Evolutionary conservation across 495 filamentous ascomycete species (phyloP).

Genomic region (Lophiostoma macrostomum): DNA sequence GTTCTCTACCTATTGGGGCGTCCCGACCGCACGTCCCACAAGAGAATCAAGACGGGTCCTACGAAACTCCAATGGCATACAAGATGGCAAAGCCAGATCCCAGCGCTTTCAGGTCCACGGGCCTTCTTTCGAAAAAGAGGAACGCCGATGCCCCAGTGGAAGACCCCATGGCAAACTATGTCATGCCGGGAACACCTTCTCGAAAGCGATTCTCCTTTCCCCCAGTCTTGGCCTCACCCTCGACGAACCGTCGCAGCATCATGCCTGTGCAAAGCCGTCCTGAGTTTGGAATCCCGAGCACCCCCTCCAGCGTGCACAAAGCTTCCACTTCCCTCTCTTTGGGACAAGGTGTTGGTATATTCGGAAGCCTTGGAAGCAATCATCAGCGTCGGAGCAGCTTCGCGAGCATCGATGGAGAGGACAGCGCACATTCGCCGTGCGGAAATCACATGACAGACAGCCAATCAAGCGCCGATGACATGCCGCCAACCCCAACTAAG

Average conservation of each 20-base stretch:
- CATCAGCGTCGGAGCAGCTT: slow-evolving; percentile 68
- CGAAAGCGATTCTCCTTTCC: slow-evolving; percentile 72
- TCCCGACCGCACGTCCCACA: slow-evolving; percentile 34
- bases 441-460: slow-evolving; percentile 51
- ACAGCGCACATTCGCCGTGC: slow-evolving; percentile 57
- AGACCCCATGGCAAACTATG: slow-evolving; percentile 46
- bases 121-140: slow-evolving; percentile 82
- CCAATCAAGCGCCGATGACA: slow-evolving; percentile 64
- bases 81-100: slow-evolving; percentile 78
- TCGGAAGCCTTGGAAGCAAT: slow-evolving; percentile 56
- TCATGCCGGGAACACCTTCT: slow-evolving; percentile 93
- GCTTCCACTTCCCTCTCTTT: slow-evolving; percentile 57
- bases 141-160: slow-evolving; percentile 54
- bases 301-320: slow-evolving; percentile 58
- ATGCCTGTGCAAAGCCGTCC: slow-evolving; percentile 55
- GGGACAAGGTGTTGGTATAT: slow-evolving; percentile 65
- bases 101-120: slow-evolving; percentile 89
- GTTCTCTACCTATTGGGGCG: slow-evolving; percentile 72
- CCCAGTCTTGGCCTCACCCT: slow-evolving; percentile 45
- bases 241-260: slow-evolving; percentile 46
- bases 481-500: slow-evolving; percentile 93
- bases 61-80: slow-evolving; percentile 81
- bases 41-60: slow-evolving; percentile 47
- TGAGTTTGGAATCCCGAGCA: slow-evolving; percentile 62
- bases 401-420: slow-evolving; percentile 73